Conservation (phyloP, 2,329 filamentous ascomycete genomes). For the Coniella vitis region DNA sequence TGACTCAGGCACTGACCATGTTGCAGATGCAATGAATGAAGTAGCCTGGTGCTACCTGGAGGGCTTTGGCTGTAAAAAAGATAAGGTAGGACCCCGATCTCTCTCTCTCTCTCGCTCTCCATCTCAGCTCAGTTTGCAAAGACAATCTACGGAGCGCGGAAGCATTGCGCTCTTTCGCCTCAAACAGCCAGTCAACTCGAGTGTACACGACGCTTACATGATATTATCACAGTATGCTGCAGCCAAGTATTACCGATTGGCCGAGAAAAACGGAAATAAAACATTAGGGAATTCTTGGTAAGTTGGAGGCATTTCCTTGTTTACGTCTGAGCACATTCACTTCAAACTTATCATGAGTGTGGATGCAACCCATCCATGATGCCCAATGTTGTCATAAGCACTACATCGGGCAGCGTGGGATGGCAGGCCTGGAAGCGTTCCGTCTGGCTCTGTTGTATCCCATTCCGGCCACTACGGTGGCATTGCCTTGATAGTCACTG, state of each 20-base stretch:
- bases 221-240: constrained; percentile 56
- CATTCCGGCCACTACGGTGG: no score
- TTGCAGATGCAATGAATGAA: constrained; percentile 89
- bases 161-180: no score
- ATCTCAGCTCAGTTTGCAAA: neutral
- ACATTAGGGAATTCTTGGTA: constrained; percentile 93
- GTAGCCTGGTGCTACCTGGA: constrained; percentile 92
- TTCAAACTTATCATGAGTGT: neutral
- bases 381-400: no score
- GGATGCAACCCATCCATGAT: no score
- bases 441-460: no score
- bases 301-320: constrained; percentile 32
- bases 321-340: neutral
- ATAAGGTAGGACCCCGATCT: constrained; percentile 87
- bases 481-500: no score
- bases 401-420: no score
- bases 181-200: neutral
- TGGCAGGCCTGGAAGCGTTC: no score
- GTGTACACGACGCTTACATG: constrained; percentile 45
- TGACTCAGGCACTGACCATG: constrained; percentile 22
- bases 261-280: constrained; percentile 84
- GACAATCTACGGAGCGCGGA: no score
- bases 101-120: neutral
- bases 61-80: constrained; percentile 95
- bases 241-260: constrained; percentile 86